Base-by-base conservation (phyloP, 352 stramenopile species). In the Peronospora belbahrii region DNA sequence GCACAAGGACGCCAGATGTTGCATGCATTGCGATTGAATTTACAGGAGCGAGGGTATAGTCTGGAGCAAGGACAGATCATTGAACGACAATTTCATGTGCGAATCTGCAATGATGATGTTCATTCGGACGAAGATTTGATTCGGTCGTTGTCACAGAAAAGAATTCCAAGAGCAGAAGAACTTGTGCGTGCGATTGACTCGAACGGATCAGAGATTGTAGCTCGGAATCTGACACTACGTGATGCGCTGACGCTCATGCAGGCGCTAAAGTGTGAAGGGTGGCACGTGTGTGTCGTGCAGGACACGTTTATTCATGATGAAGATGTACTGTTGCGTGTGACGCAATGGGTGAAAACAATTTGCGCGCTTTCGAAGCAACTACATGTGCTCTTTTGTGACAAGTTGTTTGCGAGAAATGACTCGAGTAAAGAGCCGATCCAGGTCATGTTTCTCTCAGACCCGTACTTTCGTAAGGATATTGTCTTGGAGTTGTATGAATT, bases 41-140 rank as follows among this genome's bases (percentile, higher is more conserved):
- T 48, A 37, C 51, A 63, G 19, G 39, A 53, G 27, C 17, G 18
- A 34, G 37, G 50, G 17, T 20, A 15, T 22, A 44, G 24, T 4
- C 19, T 60, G 30, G 62, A 62, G 18, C 43, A 63, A 11, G 25
- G 18, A 14, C 59, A 52, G 32, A 13, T 6, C n/a, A 52, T 51
- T 30, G 74, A 71, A 24, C 83, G 70, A n/a, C 55, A 66, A 6
- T 83, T 98, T 30, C 84, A 95, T 42, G 71, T 98, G 17, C 65
- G 94, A 6, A 84, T 99, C 31, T 96, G 97, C 70, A 98, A 99
- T 65, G 95, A 98, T 58, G 96, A 99, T 50, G 90, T 98, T 2
- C 96, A 99, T 59, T 98, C 95, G 2, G 97, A 97, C 53, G 91
- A 98, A 38, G 92, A 98, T 51, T 83, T 99, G 9, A 95, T 97